These are phyloP conservation scores for Tricholoma bakamatsutake DNA, from an alignment of 768 basidiomycete genomes.

Conservation along the genomic window DNA sequence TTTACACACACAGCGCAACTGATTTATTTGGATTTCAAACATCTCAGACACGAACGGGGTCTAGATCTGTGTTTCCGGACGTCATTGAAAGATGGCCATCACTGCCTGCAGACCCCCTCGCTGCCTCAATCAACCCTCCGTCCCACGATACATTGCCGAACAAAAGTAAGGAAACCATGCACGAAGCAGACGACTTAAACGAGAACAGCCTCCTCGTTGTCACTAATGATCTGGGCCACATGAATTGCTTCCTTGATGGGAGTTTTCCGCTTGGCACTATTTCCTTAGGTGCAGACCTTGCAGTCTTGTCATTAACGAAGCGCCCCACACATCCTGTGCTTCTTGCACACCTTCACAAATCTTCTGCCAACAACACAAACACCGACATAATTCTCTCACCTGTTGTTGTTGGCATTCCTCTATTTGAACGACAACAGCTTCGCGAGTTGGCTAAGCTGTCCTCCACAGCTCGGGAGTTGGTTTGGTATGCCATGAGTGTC, in stretches of 20 bases:
- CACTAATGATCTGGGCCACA: constrained; percentile 48
- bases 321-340: constrained; percentile 41
- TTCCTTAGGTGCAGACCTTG: constrained; percentile 25
- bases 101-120: constrained; percentile 45
- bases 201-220: constrained; percentile 60
- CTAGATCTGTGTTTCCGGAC: constrained; percentile 44
- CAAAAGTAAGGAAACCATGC: constrained; percentile 23
- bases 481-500: constrained; percentile 66
- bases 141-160: constrained; percentile 26
- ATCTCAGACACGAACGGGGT: constrained; percentile 43
- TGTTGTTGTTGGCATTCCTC: constrained; percentile 44
- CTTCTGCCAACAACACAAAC: constrained; percentile 16
- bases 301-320: constrained; percentile 39
- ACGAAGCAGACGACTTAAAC: constrained; percentile 47
- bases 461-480: constrained; percentile 62
- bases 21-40: constrained; percentile 81
- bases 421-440: constrained; percentile 48
- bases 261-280: constrained; percentile 64
- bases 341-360: constrained; percentile 37
- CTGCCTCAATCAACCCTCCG: constrained; percentile 56
- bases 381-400: constrained; percentile 35
- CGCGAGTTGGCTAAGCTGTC: constrained; percentile 70
- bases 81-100: constrained; percentile 67
- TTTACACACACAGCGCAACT: constrained; percentile 45
- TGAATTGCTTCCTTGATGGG: constrained; percentile 72